These are phyloP conservation scores for Remersonia thermophila DNA, from an alignment of 2,329 filamentous ascomycete genomes.

Conservation along the genomic window DNA sequence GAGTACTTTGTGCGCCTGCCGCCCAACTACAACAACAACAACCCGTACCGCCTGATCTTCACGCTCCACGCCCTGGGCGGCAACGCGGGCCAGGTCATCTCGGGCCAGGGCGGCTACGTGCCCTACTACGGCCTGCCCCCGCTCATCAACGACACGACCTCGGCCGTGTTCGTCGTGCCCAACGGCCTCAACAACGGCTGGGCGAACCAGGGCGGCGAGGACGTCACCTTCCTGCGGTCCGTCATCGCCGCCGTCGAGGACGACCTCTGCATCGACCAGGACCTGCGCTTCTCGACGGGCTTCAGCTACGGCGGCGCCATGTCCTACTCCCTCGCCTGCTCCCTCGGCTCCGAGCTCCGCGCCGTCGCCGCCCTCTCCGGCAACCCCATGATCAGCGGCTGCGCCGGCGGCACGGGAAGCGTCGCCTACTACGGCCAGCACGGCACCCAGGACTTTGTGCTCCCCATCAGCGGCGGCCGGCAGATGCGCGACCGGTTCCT, in stretches of 20 bases:
- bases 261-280: conserved; percentile 30
- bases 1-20: conserved; percentile 16
- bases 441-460: conserved; percentile 8
- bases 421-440: conserved; percentile 14
- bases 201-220: conserved; percentile 30
- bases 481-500: conserved; percentile 13
- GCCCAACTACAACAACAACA: conserved; percentile 27
- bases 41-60: conserved; percentile 30
- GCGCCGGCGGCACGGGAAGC: conserved; percentile 8
- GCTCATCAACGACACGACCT: conserved; percentile 24
- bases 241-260: conserved; percentile 27
- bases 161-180: conserved; percentile 31
- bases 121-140: conserved; percentile 29
- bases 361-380: conserved; percentile 22
- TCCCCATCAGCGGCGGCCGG: conserved; percentile 7
- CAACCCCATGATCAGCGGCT: conserved; percentile 8
- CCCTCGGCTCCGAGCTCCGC: conserved; percentile 25
- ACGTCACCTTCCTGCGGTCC: conserved; percentile 28
- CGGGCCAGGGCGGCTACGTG: conserved; percentile 19
- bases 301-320: conserved; percentile 34
- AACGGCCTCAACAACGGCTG: conserved; percentile 30
- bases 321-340: conserved; percentile 30
- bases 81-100: conserved; percentile 25
- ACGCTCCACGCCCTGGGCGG: conserved; percentile 29
- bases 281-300: conserved; percentile 30